A percentile compares a stretch with the other conserved stretches of the same genome.
Conservation (phyloP, 2,329 filamentous ascomycete species). For the Thielaviopsis ethacetica region DNA sequence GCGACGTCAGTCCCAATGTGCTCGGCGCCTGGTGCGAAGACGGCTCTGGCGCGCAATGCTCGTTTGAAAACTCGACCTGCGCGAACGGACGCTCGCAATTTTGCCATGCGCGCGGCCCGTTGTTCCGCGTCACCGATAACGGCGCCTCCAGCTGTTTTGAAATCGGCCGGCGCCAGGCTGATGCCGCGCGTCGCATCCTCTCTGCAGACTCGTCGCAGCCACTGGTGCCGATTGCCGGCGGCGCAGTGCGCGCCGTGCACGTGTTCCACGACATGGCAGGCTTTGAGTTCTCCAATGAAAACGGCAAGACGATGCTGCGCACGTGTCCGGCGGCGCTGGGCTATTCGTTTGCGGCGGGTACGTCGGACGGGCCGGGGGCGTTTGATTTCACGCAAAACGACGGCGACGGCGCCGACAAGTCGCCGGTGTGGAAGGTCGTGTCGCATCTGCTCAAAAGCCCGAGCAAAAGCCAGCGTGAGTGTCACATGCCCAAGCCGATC, state of each 20-base stretch:
- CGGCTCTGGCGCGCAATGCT: constrained; percentile 54
- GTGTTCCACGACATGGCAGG: constrained; percentile 69
- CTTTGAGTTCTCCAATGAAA: constrained; percentile 56
- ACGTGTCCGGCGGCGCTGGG: constrained; percentile 82
- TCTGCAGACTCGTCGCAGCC: not conserved
- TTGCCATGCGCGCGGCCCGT: constrained; percentile 60
- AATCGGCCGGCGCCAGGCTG: constrained; percentile 56
- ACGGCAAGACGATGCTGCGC: constrained; percentile 44
- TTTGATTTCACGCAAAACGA: constrained; percentile 91
- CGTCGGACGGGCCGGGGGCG: constrained; percentile 74
- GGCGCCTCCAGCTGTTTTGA: constrained; percentile 61
- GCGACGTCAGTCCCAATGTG: constrained; percentile 79
- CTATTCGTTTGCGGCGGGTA: constrained; percentile 85
- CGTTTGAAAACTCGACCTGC: constrained; percentile 72
- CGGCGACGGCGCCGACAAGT: constrained; percentile 47
- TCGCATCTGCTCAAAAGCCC: constrained; percentile 57
- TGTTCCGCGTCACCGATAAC: constrained; percentile 49
- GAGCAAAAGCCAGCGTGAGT: constrained; percentile 50
- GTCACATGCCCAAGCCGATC: constrained; percentile 70
- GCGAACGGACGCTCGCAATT: constrained; percentile 46
- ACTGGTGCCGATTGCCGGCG: constrained; percentile 30
- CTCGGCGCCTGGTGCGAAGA: constrained; percentile 83
- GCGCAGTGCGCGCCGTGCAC: constrained; percentile 65
- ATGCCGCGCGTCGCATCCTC: constrained; percentile 30
- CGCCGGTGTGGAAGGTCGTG: constrained; percentile 64